These are phyloP conservation scores for Phytophthora pisi DNA, from an alignment of 352 stramenopile genomes.

Conservation along the genomic window DNA sequence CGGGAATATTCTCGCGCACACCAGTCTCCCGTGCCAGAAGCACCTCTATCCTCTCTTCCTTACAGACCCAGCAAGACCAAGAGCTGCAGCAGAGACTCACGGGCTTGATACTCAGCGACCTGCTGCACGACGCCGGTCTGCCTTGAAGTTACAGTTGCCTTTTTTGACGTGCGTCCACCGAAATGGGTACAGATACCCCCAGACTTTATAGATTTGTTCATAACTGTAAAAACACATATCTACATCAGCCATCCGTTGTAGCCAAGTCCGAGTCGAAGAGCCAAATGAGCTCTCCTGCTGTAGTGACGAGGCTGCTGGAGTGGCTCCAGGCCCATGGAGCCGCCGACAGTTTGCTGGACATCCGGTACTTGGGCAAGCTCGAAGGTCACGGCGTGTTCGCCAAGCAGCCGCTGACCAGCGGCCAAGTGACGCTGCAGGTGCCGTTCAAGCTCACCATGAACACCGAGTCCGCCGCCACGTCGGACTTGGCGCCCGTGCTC, in stretches of 20 bases:
- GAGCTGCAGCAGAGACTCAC: slow-evolving; percentile 47
- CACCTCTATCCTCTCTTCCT: slow-evolving; percentile 32
- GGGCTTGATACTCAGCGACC: slow-evolving; percentile 38
- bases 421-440: slow-evolving; percentile 53
- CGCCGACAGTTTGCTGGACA: slow-evolving; percentile 39
- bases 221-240: slow-evolving; percentile 17
- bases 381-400: slow-evolving; percentile 63
- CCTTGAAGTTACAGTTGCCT: slow-evolving; percentile 4
- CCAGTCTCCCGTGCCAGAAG: slow-evolving; percentile 35
- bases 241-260: slow-evolving; percentile 22
- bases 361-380: slow-evolving; percentile 44
- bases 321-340: slow-evolving; percentile 45
- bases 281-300: slow-evolving; percentile 40
- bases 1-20: slow-evolving; percentile 22
- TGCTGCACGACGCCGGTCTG: slow-evolving; percentile 24
- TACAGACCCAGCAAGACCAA: slow-evolving; percentile 33
- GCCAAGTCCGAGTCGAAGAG: slow-evolving; percentile 1
- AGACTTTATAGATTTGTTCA: slow-evolving; percentile 18
- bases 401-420: slow-evolving; percentile 34
- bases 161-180: slow-evolving; percentile 17
- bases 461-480: slow-evolving; percentile 46
- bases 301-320: slow-evolving; percentile 38
- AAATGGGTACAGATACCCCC: not conserved
- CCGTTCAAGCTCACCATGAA: slow-evolving; percentile 64
- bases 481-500: slow-evolving; percentile 47